These are phyloP conservation scores for Rhodotorula sp. DNA, from an alignment of 1,284 basidiomycete genomes.

Conservation along the genomic window DNA sequence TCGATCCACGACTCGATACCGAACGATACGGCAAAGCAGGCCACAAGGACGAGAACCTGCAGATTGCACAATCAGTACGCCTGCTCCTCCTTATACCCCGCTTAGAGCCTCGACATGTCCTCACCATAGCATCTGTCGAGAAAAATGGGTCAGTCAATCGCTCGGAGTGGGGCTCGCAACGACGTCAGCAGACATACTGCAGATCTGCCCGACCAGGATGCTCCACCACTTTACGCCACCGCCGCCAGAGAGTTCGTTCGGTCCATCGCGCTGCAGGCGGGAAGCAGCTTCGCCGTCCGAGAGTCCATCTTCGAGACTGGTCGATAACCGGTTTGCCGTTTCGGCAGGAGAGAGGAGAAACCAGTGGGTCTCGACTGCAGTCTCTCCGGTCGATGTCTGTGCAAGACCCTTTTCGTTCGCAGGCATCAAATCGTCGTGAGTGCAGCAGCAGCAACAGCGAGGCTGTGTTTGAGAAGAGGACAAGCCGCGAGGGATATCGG, in stretches of 20 bases:
- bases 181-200: slow-evolving; percentile 47
- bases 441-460: not conserved
- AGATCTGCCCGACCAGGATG: slow-evolving; percentile 46
- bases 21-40: slow-evolving; percentile 65
- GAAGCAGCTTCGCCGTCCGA: slow-evolving; percentile 43
- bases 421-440: not conserved
- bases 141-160: slow-evolving; percentile 41
- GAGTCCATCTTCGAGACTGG: slow-evolving; percentile 44
- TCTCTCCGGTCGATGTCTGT: slow-evolving; percentile 11
- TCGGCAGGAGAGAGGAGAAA: slow-evolving; percentile 34
- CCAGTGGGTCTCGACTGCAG: slow-evolving; percentile 25
- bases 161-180: slow-evolving; percentile 31
- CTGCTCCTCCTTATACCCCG: not conserved
- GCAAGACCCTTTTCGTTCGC: slow-evolving; percentile 13
- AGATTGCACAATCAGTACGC: not conserved
- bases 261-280: slow-evolving; percentile 49
- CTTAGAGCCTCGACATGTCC: not conserved
- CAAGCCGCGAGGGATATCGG: not conserved
- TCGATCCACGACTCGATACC: slow-evolving; percentile 64
- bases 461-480: not conserved
- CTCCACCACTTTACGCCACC: slow-evolving; percentile 43
- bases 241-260: slow-evolving; percentile 51
- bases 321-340: slow-evolving; percentile 21
- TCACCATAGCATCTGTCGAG: not conserved
- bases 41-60: slow-evolving; percentile 53